A percentile compares a stretch with the other conserved stretches of the same genome.
Conservation (phyloP, 768 basidiomycete species). For the Dioszegia crocea region DNA sequence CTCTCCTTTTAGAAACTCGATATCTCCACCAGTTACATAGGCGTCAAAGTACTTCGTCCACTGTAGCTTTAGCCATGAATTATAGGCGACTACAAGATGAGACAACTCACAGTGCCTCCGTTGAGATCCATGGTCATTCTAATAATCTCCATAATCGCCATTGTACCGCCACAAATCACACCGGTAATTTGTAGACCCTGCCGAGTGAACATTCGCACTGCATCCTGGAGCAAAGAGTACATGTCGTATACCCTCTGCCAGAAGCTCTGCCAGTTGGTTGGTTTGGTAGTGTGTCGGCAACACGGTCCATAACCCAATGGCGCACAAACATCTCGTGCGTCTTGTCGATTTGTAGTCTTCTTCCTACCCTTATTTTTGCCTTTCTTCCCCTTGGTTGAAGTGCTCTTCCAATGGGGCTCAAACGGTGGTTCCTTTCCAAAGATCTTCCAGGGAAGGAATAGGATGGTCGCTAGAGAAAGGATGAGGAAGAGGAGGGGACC, state of each 20-base stretch:
- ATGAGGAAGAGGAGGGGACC: constrained; percentile 2
- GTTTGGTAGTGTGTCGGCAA: neutral
- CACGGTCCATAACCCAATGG: constrained; percentile 15
- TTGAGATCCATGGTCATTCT: constrained; percentile 10
- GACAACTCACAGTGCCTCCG: constrained; percentile 1
- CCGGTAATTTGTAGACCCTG: constrained; percentile 36
- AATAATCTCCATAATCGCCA: constrained; percentile 22
- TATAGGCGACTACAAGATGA: neutral
- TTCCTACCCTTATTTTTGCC: neutral
- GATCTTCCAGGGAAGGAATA: constrained; percentile 9
- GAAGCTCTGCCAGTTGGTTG: neutral
- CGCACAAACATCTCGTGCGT: constrained; percentile 9
- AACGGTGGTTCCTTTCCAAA: no score
- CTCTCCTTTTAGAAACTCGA: constrained; percentile 5
- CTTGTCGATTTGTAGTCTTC: neutral
- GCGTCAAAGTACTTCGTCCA: constrained; percentile 10
- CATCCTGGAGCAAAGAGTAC: constrained; percentile 20
- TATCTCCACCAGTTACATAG: neutral
- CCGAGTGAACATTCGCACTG: constrained; percentile 9
- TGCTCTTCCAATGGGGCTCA: no score
- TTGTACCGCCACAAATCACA: constrained; percentile 18
- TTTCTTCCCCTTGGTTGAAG: neutral
- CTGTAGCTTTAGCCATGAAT: constrained; percentile 2
- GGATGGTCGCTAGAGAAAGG: neutral
- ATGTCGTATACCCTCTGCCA: constrained; percentile 24